These are phyloP conservation scores for Arxiozyma slooffiae DNA, from an alignment of 1,139 yeast species.

Conservation along the genomic window DNA sequence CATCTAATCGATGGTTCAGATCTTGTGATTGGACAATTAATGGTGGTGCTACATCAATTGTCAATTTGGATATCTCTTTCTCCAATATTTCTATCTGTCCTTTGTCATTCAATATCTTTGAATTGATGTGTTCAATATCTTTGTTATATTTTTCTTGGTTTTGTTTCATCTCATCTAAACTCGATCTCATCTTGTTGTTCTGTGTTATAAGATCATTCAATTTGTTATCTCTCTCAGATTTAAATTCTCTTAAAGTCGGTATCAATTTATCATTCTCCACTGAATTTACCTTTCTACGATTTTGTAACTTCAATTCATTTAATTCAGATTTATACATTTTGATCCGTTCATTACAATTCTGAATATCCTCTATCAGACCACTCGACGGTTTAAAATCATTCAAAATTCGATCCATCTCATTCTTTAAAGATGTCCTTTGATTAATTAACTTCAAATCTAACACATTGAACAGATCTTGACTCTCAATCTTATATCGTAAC, in stretches of 20 bases:
- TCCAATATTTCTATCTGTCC: not conserved
- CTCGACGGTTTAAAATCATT: constrained; percentile 11
- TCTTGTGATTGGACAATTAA: not conserved
- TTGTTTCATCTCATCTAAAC: not conserved
- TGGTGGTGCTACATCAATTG: not conserved
- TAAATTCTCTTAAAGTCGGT: not conserved
- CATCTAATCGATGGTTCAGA: not conserved
- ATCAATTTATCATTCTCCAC: not conserved
- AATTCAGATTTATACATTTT: not conserved
- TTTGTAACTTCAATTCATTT: not conserved
- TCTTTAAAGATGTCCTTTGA: constrained; percentile 7
- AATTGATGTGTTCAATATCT: not conserved
- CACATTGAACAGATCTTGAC: constrained; percentile 1
- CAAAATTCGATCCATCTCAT: constrained; percentile 12
- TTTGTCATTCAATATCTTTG: not conserved
- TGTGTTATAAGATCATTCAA: not conserved
- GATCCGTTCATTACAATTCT: not conserved
- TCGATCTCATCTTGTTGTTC: not conserved
- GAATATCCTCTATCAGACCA: constrained; percentile 5
- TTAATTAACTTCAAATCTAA: not conserved
- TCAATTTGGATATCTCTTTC: not conserved
- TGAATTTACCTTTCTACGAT: not conserved
- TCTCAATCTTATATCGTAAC: constrained; percentile 1
- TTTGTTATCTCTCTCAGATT: not conserved
- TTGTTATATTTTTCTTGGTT: not conserved